These are phyloP conservation scores for Saccharomyces eubayanus DNA, from an alignment of 805 yeast genomes.

Conservation along the genomic window DNA sequence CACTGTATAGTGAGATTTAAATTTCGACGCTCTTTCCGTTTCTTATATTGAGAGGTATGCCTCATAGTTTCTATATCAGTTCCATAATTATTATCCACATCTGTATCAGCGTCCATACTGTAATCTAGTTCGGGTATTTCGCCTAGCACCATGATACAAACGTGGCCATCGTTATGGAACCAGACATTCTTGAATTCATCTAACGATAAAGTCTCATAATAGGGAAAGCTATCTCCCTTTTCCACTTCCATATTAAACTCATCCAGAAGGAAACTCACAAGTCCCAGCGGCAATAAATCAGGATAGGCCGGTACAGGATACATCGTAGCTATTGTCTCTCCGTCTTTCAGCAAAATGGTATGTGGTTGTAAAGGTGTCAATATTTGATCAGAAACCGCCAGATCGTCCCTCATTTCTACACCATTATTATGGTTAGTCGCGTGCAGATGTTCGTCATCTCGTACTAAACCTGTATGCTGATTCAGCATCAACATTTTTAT, in stretches of 20 bases:
- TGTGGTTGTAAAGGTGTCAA: slow-evolving; percentile 41
- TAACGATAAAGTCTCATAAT: slow-evolving; percentile 67
- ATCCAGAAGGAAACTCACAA: slow-evolving; percentile 74
- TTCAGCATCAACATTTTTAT: background rate
- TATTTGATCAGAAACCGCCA: slow-evolving; percentile 3
- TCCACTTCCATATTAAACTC: slow-evolving; percentile 91
- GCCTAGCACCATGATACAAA: slow-evolving; percentile 60
- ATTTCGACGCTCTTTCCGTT: slow-evolving; percentile 24
- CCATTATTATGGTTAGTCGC: background rate
- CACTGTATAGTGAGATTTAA: slow-evolving; percentile 48
- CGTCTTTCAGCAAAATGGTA: slow-evolving; percentile 75
- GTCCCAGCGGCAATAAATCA: slow-evolving; percentile 58
- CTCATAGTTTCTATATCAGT: slow-evolving; percentile 18
- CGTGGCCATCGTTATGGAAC: slow-evolving; percentile 52
- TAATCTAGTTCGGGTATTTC: slow-evolving; percentile 48
- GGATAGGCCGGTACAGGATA: slow-evolving; percentile 69
- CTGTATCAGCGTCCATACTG: slow-evolving; percentile 15
- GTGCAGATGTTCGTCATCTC: background rate
- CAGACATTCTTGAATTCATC: slow-evolving; percentile 77
- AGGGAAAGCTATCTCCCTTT: slow-evolving; percentile 80
- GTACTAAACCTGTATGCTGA: background rate
- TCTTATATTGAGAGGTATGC: slow-evolving; percentile 20
- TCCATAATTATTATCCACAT: slow-evolving; percentile 15
- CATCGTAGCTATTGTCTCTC: slow-evolving; percentile 87
- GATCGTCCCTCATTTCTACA: background rate